Conservation (phyloP, 768 basidiomycete genomes). For the Ramaria sp. region DNA sequence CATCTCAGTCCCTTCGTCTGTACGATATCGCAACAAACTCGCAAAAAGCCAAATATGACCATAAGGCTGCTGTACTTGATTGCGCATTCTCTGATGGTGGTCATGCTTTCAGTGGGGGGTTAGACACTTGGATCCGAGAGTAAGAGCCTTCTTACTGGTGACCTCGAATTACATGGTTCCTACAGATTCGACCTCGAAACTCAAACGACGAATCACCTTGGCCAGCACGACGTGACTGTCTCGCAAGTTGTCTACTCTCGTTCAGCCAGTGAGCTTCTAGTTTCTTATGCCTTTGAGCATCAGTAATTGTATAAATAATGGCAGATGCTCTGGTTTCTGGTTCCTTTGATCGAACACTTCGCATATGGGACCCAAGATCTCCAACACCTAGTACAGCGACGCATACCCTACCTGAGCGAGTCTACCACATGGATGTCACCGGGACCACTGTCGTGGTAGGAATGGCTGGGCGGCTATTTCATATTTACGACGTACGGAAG, state of each 20-base stretch:
- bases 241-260: constrained; percentile 64
- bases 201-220: constrained; percentile 64
- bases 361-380: constrained; percentile 78
- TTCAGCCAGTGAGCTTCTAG: constrained; percentile 43
- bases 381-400: constrained; percentile 45
- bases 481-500: constrained; percentile 79
- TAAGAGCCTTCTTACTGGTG: constrained; percentile 27
- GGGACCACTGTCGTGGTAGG: constrained; percentile 78
- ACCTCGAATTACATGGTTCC: background rate
- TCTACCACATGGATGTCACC: constrained; percentile 76
- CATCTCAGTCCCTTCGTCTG: constrained; percentile 45
- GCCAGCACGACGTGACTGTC: constrained; percentile 73
- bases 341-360: constrained; percentile 86
- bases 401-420: constrained; percentile 66
- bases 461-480: constrained; percentile 84
- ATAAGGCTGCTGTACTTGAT: constrained; percentile 82
- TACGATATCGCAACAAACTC: constrained; percentile 48
- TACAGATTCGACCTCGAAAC: constrained; percentile 68
- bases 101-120: constrained; percentile 75
- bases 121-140: constrained; percentile 79
- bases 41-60: constrained; percentile 73
- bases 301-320: background rate
- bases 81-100: constrained; percentile 60
- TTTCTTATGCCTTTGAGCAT: background rate
- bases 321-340: constrained; percentile 71